Evolutionary conservation across 208 protist species (phyloP), one percentile per base, ranked within the genome.

Genomic region (Acanthamoeba lenticulata): DNA sequence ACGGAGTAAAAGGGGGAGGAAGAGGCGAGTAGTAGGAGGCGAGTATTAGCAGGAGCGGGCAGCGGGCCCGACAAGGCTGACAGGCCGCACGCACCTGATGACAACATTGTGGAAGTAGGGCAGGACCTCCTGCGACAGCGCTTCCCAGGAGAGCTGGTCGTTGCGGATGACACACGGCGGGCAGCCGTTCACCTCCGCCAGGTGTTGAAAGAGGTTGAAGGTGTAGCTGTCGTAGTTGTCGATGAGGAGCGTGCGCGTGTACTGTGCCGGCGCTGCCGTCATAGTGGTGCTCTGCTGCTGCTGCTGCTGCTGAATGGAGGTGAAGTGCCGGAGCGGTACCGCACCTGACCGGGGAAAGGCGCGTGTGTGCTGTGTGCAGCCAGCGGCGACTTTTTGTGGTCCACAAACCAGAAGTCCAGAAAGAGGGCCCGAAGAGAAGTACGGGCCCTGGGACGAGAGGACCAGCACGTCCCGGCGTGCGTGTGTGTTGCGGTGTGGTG

Each of bases 171-270:
- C 94, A 9, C 83, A 29, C 4, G 95, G 94, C n/a, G 38, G 34
- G 11, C n/a, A 17, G n/a, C 44, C 94, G 91, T 93, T 95, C 21
- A 94, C 72, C 24, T 77, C 29, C 11, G 86, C 91, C 34, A 96
- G n/a, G 44, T 94, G 47, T 47, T 96, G 94, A 19, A 77, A 96
- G 49, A 97, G 83, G 57, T 97, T 97, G 91, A 95, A 97, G 5
- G 96, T 97, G 92, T 96, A 97, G 9, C 94, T 96, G 74, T 97
- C 96, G 90, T 96, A 96, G 94, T 97, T 97, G 93, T 97, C 96
- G 13, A 96, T 85, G n/a, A 96, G 92, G 13, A 96, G 92, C 6
- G 93, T 96, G 29, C 72, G n/a, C 42, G n/a, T n/a, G n/a, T n/a
- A n/a, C n/a, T n/a, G n/a, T n/a, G n/a, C n/a, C n/a, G n/a, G n/a